These are phyloP conservation scores for Zasmidium citrigriseum DNA, from an alignment of 2,329 filamentous ascomycete species.

Conservation along the genomic window DNA sequence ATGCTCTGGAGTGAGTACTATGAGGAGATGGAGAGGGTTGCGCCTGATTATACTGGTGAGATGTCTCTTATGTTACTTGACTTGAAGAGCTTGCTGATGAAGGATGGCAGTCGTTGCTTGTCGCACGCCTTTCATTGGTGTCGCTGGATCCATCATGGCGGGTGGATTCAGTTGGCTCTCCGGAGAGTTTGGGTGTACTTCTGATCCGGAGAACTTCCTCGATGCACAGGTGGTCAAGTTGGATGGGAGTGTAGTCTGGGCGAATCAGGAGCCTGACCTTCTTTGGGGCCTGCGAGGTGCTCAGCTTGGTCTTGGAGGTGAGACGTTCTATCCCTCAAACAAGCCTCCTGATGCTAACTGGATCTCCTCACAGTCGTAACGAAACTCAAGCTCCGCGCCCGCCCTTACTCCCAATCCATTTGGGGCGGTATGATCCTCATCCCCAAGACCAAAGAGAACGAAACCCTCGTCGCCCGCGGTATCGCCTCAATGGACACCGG, in stretches of 20 bases:
- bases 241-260: slow-evolving; percentile 8
- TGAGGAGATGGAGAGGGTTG: slow-evolving; percentile 2
- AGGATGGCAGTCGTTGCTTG: neutral
- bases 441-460: neutral
- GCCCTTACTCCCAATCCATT: slow-evolving; percentile 4
- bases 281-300: slow-evolving; percentile 4
- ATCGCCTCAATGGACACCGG: slow-evolving; percentile 47
- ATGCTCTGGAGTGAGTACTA: slow-evolving; percentile 6
- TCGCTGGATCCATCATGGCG: slow-evolving; percentile 3
- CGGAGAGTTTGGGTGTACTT: slow-evolving; percentile 7
- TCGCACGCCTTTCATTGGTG: slow-evolving; percentile 4
- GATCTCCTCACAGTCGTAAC: slow-evolving; percentile 2
- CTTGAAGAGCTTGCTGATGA: neutral
- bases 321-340: neutral
- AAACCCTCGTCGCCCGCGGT: neutral
- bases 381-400: slow-evolving; percentile 3
- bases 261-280: slow-evolving; percentile 1
- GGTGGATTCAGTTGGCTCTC: slow-evolving; percentile 9
- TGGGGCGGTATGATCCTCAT: slow-evolving; percentile 7
- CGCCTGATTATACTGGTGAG: slow-evolving; percentile 2
- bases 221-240: slow-evolving; percentile 9
- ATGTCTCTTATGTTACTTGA: no score
- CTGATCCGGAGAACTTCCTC: slow-evolving; percentile 8
- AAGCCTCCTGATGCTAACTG: neutral
- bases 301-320: slow-evolving; percentile 1